Conservation (phyloP, 2,329 filamentous ascomycete species). For the Dothideomycetes sp. region DNA sequence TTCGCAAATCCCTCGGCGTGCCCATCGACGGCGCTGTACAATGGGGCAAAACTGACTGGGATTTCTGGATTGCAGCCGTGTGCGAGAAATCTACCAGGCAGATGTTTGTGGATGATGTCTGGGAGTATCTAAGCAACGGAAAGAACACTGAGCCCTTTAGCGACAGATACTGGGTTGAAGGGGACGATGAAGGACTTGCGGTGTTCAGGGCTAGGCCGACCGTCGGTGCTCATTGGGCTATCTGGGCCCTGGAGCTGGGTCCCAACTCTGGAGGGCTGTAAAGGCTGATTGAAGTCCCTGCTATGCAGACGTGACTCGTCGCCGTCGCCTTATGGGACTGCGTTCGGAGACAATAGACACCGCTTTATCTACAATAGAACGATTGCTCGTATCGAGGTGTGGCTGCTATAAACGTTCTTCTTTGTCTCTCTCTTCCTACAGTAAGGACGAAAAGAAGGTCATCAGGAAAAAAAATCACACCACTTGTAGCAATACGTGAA, state of each 20-base stretch:
- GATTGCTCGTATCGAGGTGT: too few relatives aligned
- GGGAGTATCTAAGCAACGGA: slow-evolving; percentile 30
- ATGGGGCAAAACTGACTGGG: slow-evolving; percentile 35
- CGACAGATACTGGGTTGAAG: slow-evolving; percentile 29
- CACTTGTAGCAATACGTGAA: too few relatives aligned
- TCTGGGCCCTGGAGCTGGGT: slow-evolving; percentile 23
- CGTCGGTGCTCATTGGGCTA: slow-evolving; percentile 32
- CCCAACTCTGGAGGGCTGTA: neutral
- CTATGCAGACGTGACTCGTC: too few relatives aligned
- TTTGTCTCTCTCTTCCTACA: too few relatives aligned
- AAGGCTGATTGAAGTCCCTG: too few relatives aligned
- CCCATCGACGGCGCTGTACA: slow-evolving; percentile 21
- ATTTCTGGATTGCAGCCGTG: slow-evolving; percentile 29
- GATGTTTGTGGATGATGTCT: slow-evolving; percentile 28
- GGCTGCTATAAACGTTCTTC: too few relatives aligned
- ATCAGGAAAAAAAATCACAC: too few relatives aligned
- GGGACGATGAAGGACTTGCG: slow-evolving; percentile 16
- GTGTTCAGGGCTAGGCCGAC: slow-evolving; percentile 30
- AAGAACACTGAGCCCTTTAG: slow-evolving; percentile 33
- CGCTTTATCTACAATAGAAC: too few relatives aligned
- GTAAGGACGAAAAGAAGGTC: too few relatives aligned
- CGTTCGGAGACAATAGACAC: too few relatives aligned
- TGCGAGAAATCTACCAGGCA: slow-evolving; percentile 8
- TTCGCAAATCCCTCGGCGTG: slow-evolving; percentile 26
- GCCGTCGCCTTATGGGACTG: too few relatives aligned